Conservation (phyloP, 352 stramenopile genomes). For the Pythium coloratum region DNA sequence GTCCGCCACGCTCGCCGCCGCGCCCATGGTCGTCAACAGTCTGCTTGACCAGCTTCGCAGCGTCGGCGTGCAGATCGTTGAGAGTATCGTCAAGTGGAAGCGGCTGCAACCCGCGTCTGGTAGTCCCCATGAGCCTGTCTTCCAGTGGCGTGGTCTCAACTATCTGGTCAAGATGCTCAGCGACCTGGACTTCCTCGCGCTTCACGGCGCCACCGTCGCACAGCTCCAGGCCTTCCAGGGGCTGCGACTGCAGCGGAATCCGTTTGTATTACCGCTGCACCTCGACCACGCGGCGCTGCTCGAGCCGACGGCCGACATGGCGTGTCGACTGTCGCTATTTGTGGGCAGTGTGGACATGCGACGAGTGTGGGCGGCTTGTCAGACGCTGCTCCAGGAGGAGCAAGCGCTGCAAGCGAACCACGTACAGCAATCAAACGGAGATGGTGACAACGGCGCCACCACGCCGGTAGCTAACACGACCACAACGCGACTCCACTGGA, state of each 20-base stretch:
- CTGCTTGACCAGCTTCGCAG: conserved; percentile 61
- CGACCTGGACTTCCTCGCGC: conserved; percentile 61
- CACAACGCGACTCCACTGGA: conserved; percentile 41
- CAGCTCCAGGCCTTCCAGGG: conserved; percentile 42
- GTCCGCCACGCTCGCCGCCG: conserved; percentile 31
- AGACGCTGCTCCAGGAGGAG: conserved; percentile 48
- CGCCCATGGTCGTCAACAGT: conserved; percentile 63
- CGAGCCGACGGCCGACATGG: conserved; percentile 28
- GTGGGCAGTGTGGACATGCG: conserved; percentile 59
- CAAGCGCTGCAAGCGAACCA: conserved; percentile 23
- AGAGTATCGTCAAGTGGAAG: conserved; percentile 67
- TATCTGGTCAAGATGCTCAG: conserved; percentile 80
- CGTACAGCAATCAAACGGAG: not conserved
- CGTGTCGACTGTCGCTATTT: conserved; percentile 39
- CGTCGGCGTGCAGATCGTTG: conserved; percentile 66
- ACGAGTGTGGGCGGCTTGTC: conserved; percentile 52
- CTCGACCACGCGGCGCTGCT: conserved; percentile 55
- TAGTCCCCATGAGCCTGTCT: conserved; percentile 33
- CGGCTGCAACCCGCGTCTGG: conserved; percentile 6
- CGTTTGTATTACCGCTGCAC: conserved; percentile 57
- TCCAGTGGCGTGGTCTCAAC: conserved; percentile 74
- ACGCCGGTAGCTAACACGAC: conserved; percentile 4
- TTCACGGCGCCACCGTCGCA: conserved; percentile 26
- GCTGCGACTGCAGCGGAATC: conserved; percentile 63
- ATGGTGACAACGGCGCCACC: not conserved